phyloP scores from a whole-genome alignment of 2,329 filamentous ascomycete species.

The Rutstroemia sp. region DNA sequence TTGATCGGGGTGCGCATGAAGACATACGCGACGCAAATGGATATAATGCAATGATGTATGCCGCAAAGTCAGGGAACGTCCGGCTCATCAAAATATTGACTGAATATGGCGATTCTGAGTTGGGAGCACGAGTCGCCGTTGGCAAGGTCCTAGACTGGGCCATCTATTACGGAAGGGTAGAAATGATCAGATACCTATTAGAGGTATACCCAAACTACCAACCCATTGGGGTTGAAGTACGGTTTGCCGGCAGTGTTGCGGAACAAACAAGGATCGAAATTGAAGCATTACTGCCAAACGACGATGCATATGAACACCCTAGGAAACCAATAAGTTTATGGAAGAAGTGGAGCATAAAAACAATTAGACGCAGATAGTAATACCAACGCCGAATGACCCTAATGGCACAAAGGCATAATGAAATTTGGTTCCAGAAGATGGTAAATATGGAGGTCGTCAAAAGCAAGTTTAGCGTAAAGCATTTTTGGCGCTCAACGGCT shows the following conservation, averaged over 20 bases:
- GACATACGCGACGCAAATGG: not conserved
- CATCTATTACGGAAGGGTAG: conserved; percentile 4
- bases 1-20: conserved; percentile 3
- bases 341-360: conserved; percentile 1
- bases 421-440: too few species aligned
- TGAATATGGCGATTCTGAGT: not conserved
- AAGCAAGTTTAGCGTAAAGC: too few species aligned
- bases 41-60: conserved; percentile 6
- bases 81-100: not conserved
- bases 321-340: conserved; percentile 2
- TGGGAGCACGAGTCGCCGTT: not conserved
- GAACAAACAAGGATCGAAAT: not conserved
- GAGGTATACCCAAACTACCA: not conserved
- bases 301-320: not conserved
- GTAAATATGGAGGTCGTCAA: too few species aligned
- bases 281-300: not conserved
- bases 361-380: not conserved
- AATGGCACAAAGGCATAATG: too few species aligned
- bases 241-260: conserved; percentile 1
- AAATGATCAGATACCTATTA: conserved; percentile 2
- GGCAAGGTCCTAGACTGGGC: conserved; percentile 5
- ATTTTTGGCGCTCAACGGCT: too few species aligned
- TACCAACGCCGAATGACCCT: too few species aligned
- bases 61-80: conserved; percentile 3
- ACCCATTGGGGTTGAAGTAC: not conserved